Base-by-base conservation (phyloP, 2,329 filamentous ascomycete genomes). In the Epichloe brachyelytri region DNA sequence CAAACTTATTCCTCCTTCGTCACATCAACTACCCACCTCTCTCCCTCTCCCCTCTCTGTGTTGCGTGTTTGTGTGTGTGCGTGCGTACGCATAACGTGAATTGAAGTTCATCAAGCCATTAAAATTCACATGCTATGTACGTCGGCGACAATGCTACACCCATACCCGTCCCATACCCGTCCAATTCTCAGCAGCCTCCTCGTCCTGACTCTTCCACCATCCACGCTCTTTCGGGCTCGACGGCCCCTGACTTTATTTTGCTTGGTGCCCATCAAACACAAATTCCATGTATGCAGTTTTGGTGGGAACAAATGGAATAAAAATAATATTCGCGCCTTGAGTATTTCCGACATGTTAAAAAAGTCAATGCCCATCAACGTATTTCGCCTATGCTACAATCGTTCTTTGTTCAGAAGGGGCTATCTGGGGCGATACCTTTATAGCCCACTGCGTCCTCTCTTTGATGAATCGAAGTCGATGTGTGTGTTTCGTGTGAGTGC, bases 361-460 rank as follows among this genome's bases (percentile, higher is more conserved):
- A n/a, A n/a, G n/a, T n/a, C 50, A 43, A 52, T 45, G 48, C 43
- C 41, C 12, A 40, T 58, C 54, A 60, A 63, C 57, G 56, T 56
- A 57, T 58, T 58, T 58, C 60, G 59, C 67, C 63, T 68, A 68
- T 64, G 58, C 33, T 65, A 61, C 59, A 62, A 56, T 55, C 62
- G 57, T 64, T 56, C 41, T 22, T 38, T 37, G 15, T 47, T 41
- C 15, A 22, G n/a, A n/a, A 20, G 22, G n/a, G 45, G 47, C 47
- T 47, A 53, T 47, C 41, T 43, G 37, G 15, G 38, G 47, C 43
- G 48, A 5, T 19, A 22, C 43, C 38, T 47, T 37, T 20, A 36
- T 17, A 50, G 37, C 22, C 30, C 39, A 49, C 49, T 51, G 15
- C 46, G 40, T 49, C 37, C 43, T 47, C 43, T 52, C 46, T 48